phyloP scores from a whole-genome alignment of 2,329 filamentous ascomycete species.

The Aspergillus proliferans region DNA sequence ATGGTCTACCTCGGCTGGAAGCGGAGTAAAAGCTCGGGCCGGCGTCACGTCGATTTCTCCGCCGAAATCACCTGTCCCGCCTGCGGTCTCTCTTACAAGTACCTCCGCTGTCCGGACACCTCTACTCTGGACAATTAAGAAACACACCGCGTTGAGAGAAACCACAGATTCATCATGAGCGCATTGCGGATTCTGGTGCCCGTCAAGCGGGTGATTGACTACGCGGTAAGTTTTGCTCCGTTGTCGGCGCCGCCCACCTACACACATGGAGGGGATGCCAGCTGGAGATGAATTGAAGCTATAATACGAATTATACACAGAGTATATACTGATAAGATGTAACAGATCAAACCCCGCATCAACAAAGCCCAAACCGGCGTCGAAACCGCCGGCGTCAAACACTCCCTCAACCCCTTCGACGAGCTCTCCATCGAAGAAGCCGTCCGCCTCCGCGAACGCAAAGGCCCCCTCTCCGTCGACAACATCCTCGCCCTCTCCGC shows the following conservation, averaged over 20 bases:
- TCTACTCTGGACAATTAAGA: neutral
- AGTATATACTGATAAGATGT: neutral
- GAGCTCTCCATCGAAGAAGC: constrained; percentile 97
- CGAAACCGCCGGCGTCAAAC: constrained; percentile 88
- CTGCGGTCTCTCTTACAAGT: constrained; percentile 5
- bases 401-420: constrained; percentile 99
- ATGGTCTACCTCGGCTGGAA: constrained; percentile 25
- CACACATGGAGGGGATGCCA: neutral
- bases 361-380: constrained; percentile 74
- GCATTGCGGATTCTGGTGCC: constrained; percentile 68
- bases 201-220: constrained; percentile 80
- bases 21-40: constrained; percentile 25
- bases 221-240: constrained; percentile 56
- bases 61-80: constrained; percentile 19
- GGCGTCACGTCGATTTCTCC: constrained; percentile 15
- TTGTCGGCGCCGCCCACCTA: constrained; percentile 8
- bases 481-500: constrained; percentile 88
- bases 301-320: constrained; percentile 4
- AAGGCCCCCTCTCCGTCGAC: constrained; percentile 68
- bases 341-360: constrained; percentile 62
- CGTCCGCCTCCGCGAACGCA: constrained; percentile 86
- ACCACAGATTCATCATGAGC: constrained; percentile 32
- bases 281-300: neutral
- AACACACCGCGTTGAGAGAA: no score
- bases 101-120: neutral